Evolutionary conservation across 2,329 filamentous ascomycete species (phyloP), one percentile per base, ranked within the genome.

Genomic region (Phoma sp.): DNA sequence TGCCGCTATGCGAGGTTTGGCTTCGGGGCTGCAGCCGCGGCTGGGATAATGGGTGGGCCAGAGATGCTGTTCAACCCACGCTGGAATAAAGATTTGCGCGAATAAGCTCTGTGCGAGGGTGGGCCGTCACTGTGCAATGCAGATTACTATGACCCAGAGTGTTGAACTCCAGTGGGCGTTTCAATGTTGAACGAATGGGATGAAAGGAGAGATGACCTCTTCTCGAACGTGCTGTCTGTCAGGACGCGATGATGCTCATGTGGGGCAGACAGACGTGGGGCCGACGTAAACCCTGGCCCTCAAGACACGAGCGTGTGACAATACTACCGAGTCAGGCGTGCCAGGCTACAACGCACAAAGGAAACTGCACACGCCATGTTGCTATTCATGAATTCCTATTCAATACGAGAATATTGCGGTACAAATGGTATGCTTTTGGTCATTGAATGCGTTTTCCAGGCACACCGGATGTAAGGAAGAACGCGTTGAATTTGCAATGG

Each of bases 121-220:
- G 14, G 24, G 9, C 14, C 10, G 24, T 7, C 29, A 3, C 9
- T 3, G 22, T 22, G 27, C 8, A 6, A 10, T 24, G n/a, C 10
- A 7, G 8, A 29, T 40, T 51, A 37, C 43, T 24, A 25, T 41
- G 47, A 61, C 64, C 50, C 60, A 65, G 66, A 74, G 70, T 73
- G 69, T 73, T 72, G 70, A 72, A 67, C 70, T 72, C 65, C 56
- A 62, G 62, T 61, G 53, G 46, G 42, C 47, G 61, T 59, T 59
- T 66, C 62, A 59, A 67, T 64, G 60, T 65, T 62, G 61, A 57
- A 52, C 44, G 59, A 57, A 58, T 45, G 57, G 51, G 52, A 51
- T 57, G 55, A 39, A 43, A 41, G 14, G 56, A 47, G 36, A 35
- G 25, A 27, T 51, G 24, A 24, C 29, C 27, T 13, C 33, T 46